Percentiles rank a stretch among this genome's conserved stretches.
These are phyloP conservation scores for Linnemannia exigua DNA, from an alignment of 192 early-diverging fungal species.

Conservation along the genomic window DNA sequence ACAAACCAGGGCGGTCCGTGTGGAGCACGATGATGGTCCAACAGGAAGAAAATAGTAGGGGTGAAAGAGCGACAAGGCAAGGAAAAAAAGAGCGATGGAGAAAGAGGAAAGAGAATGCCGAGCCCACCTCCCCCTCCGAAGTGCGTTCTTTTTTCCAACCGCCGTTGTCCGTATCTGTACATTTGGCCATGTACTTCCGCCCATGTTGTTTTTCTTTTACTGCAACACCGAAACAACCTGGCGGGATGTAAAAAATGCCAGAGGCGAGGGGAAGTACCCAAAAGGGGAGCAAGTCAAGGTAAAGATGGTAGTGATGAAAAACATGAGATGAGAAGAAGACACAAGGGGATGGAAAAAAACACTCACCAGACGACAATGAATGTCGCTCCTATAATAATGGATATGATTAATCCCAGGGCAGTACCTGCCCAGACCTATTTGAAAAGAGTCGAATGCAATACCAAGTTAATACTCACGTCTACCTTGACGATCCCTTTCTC, in stretches of 20 bases:
- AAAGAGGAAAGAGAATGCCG: conserved; percentile 1
- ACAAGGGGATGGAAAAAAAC: background rate
- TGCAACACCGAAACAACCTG: background rate
- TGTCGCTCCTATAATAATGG: conserved; percentile 76
- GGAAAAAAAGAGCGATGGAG: background rate
- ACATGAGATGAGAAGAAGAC: too few relatives aligned
- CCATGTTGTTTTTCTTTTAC: background rate
- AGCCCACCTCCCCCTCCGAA: background rate
- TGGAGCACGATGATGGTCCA: background rate
- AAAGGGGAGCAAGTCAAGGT: background rate
- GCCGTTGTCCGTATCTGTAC: background rate
- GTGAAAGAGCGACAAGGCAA: background rate
- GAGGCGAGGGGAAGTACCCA: background rate
- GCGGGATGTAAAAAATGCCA: background rate
- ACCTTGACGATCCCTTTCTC: too few relatives aligned
- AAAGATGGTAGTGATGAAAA: background rate
- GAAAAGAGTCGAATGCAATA: conserved; percentile 27
- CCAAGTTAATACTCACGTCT: too few relatives aligned
- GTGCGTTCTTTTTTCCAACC: background rate
- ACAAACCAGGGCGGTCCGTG: background rate
- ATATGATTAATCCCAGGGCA: conserved; percentile 70
- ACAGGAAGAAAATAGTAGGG: background rate
- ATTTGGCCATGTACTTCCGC: conserved; percentile 1
- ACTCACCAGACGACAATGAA: conserved; percentile 89
- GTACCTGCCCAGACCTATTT: conserved; percentile 84